Evolutionary conservation across 176 grass and related monocot genomes (phyloP), one percentile per base, ranked within the genome.

Genomic region (Cenchrus purpureus): DNA sequence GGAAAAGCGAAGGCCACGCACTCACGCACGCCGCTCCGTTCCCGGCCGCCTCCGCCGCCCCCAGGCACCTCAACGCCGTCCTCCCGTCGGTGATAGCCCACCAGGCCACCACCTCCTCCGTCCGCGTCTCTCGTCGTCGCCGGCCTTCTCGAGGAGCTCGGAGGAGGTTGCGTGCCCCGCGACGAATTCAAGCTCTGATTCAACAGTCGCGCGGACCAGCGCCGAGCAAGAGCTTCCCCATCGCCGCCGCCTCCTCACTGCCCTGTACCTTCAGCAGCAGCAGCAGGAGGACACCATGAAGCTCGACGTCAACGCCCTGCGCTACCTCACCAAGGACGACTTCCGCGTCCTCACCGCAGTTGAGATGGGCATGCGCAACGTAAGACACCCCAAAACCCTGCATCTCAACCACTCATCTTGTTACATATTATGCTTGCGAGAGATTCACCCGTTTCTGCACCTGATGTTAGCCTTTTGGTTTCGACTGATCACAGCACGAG

Each of bases 321-420:
- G 93, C 56, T 98, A 95, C 85, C 93, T 98, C 52, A 62, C 84
- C 11, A 98, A 92, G 89, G 96, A 98, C 1, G 96, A 95, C 74
- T 95, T 98, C 88, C 84, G 93, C 20, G 91, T 98, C 77, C 96
- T 98, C 63, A 95, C 93, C 19, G 91, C 89, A 42, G 90, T 93
- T 10, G 93, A 98, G 91, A 90, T 98, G 93, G 96, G 96, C 85
- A 98, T 98, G 96, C 91, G 93, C 51, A 98, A 95, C 68, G 95
- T 98, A 92, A 73, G 86, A 0, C 45, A 6, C 31, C 57, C 32
- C 71, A 25, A 74, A 22, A n/a, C 57, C 40, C 74, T 54, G 0
- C n/a, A 42, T 55, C 13, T 6, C 2, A 64, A 4, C 43, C 49
- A 74, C 7, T 6, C 20, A 15, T 70, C 1, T 22, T 2, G 52